Evolutionary conservation across 2,329 filamentous ascomycete genomes (phyloP).

Genomic region (Beauveria australis): DNA sequence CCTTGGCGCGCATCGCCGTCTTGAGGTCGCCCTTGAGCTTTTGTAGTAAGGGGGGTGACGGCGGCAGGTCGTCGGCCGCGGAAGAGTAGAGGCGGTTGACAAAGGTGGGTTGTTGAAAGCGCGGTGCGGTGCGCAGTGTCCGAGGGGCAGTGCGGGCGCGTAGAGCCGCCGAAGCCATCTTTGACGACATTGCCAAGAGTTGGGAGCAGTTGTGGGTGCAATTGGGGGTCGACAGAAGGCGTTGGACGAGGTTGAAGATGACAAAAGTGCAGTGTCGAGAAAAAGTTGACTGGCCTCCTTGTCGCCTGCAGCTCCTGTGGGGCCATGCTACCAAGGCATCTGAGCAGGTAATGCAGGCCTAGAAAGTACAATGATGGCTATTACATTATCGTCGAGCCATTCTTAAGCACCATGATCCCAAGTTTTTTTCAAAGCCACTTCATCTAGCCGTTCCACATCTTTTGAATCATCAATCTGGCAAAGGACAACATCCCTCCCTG

Average conservation of each 20-base stretch:
- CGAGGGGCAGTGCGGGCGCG: neutral
- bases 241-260: neutral
- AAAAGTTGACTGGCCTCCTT: neutral
- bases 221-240: neutral
- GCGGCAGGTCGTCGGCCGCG: neutral
- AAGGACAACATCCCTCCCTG: too few relatives aligned
- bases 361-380: too few relatives aligned
- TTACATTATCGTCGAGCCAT: too few relatives aligned
- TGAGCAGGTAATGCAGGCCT: too few relatives aligned
- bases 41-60: slow-evolving; percentile 38
- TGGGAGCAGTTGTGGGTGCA: neutral
- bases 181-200: neutral
- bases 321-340: neutral
- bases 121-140: neutral
- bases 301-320: slow-evolving; percentile 3
- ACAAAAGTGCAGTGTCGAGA: neutral
- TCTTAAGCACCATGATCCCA: too few relatives aligned
- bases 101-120: neutral
- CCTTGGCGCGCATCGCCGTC: slow-evolving; percentile 57
- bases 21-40: slow-evolving; percentile 56
- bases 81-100: neutral
- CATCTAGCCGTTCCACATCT: too few relatives aligned
- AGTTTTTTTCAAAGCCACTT: too few relatives aligned
- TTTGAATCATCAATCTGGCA: too few relatives aligned
- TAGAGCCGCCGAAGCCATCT: neutral